phyloP scores from a whole-genome alignment of 257 asterid species.

The Scutellaria barbata region DNA sequence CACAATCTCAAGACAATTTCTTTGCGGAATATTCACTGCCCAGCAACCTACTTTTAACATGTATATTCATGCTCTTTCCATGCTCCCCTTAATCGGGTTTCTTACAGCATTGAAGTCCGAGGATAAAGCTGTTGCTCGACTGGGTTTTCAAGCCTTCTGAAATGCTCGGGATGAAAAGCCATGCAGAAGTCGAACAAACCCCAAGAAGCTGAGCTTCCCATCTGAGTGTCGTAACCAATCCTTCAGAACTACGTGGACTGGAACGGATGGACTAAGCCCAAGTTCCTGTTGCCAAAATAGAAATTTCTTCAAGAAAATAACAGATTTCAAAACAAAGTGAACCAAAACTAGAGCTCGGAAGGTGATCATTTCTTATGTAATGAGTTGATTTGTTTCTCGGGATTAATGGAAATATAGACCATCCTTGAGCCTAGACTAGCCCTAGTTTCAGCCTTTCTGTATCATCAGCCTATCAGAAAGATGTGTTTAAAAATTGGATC shows the following conservation, averaged over 20 bases:
- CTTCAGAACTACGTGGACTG: slow-evolving; percentile 82
- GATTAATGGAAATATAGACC: not conserved
- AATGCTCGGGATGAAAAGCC: slow-evolving; percentile 75
- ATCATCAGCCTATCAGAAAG: too few species aligned
- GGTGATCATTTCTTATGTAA: not conserved
- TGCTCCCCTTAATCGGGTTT: not conserved
- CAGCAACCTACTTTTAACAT: not conserved
- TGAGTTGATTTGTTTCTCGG: not conserved
- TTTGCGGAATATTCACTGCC: not conserved
- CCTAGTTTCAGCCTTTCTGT: too few species aligned
- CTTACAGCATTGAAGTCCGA: not conserved
- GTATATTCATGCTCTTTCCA: not conserved
- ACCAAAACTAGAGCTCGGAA: too few species aligned
- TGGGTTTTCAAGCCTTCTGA: slow-evolving; percentile 54
- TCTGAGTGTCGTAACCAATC: slow-evolving; percentile 91
- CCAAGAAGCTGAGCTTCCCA: slow-evolving; percentile 95
- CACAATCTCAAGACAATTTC: not conserved
- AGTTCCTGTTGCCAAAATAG: slow-evolving; percentile 60
- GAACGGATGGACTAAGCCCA: slow-evolving; percentile 81
- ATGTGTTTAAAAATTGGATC: too few species aligned
- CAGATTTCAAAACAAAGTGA: not conserved
- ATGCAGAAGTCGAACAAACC: slow-evolving; percentile 81
- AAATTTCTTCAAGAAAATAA: not conserved
- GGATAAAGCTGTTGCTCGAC: not conserved
- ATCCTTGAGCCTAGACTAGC: too few species aligned